Evolutionary conservation across 352 stramenopile genomes (phyloP), one percentile per base, ranked within the genome.

Genomic region (Phytophthora citricola): DNA sequence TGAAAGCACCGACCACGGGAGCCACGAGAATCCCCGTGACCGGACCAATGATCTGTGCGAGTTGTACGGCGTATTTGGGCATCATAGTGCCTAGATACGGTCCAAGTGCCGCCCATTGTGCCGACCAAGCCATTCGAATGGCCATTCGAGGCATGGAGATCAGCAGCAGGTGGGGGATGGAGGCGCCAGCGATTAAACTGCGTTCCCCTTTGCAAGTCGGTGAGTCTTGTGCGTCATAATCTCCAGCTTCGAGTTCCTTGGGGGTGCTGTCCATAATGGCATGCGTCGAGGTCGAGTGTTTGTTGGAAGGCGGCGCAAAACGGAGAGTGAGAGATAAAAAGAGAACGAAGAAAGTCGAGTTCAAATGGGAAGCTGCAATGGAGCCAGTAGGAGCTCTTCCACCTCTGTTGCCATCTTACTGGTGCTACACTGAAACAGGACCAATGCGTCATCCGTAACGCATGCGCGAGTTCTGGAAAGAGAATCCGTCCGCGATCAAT

Each of bases 131-230:
- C 64, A 72, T 72, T 7, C 64, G 57, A 36, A 72, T 51, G n/a
- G 64, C 64, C 64, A 72, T 72, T 3, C 64, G 57, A 41, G 64
- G 64, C 64, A 72, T 72, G 50, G 64, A 61, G 36, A 72, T 72
- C 22, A 72, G 32, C 2, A 72, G 34, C 3, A 72, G 51, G 1
- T 68, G 64, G 38, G 64, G 64, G 58, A 72, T 72, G 24, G 64
- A 68, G 24, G 64, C 64, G 17, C 58, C 31, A 34, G 58, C 44
- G 10, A 63, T 46, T 8, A 57, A 63, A 31, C 46, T 57, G 50
- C 38, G 48, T 31, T 68, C 53, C n/a, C 53, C 38, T 46, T 72
- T 55, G 27, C 40, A 62, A 58, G 29, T 57, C 20, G 57, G 64
- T 8, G 64, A 63, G 12, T 32, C 9, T 53, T 68, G 64, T 6